These are phyloP conservation scores for Colletotrichum euphorbiae DNA, from an alignment of 2,329 filamentous ascomycete genomes.

Conservation along the genomic window DNA sequence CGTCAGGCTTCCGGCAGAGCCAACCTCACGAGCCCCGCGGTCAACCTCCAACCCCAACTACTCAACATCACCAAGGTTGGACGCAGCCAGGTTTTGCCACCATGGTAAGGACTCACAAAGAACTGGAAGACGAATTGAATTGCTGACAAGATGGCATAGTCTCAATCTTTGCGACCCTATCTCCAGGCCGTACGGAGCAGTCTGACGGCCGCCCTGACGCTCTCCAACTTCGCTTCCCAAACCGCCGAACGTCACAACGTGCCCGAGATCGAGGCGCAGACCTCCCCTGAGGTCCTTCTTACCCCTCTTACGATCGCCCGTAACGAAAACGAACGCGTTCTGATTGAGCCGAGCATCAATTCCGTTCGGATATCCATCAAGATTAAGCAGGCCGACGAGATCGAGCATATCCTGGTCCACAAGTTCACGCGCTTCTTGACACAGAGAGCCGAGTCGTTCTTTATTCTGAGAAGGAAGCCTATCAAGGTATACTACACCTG, in stretches of 20 bases:
- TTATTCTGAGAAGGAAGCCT: slow-evolving; percentile 93
- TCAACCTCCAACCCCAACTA: slow-evolving; percentile 35
- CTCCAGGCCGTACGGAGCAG: slow-evolving; percentile 96
- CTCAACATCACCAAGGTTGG: slow-evolving; percentile 32
- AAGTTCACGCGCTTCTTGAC: slow-evolving; percentile 98
- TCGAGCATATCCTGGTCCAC: slow-evolving; percentile 96
- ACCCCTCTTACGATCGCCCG: slow-evolving; percentile 91
- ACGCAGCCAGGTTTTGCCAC: slow-evolving; percentile 33
- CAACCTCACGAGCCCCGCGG: slow-evolving; percentile 41
- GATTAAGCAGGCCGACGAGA: slow-evolving; percentile 99
- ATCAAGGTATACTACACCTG: slow-evolving; percentile 75
- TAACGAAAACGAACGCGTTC: slow-evolving; percentile 96
- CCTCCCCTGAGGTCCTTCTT: slow-evolving; percentile 92
- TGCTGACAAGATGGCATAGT: slow-evolving; percentile 63
- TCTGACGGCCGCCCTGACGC: slow-evolving; percentile 90
- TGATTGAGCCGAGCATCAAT: slow-evolving; percentile 97
- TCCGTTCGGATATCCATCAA: slow-evolving; percentile 97
- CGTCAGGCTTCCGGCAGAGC: slow-evolving; percentile 49
- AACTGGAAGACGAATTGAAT: not conserved
- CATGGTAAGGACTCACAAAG: slow-evolving; percentile 30
- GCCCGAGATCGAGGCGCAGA: slow-evolving; percentile 93
- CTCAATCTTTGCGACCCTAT: slow-evolving; percentile 96
- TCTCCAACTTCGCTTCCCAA: slow-evolving; percentile 98
- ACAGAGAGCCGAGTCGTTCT: slow-evolving; percentile 95
- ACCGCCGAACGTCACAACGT: slow-evolving; percentile 97